Evolutionary conservation across 805 yeast genomes (phyloP).

Genomic region (Barnettozyma vustinii): DNA sequence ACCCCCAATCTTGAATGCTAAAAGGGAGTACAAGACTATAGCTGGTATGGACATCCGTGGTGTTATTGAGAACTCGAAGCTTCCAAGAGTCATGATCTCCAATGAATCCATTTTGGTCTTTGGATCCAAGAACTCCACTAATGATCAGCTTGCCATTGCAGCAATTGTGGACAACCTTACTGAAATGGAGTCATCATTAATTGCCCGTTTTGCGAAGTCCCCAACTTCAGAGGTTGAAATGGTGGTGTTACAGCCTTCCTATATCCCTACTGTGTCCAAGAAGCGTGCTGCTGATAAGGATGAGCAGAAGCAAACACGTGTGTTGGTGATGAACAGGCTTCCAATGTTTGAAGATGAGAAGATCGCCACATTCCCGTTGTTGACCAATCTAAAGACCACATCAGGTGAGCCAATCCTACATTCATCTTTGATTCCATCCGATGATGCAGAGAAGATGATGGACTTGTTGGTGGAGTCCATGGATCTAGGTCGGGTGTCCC

Average conservation of each 20-base stretch:
- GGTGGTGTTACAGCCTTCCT: conserved; percentile 52
- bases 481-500: conserved; percentile 33
- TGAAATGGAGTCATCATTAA: conserved; percentile 41
- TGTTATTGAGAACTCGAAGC: conserved; percentile 36
- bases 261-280: conserved; percentile 17
- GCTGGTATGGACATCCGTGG: conserved; percentile 65
- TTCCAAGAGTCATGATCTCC: conserved; percentile 57
- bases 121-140: conserved; percentile 31
- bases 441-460: conserved; percentile 38
- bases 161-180: conserved; percentile 50
- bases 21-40: conserved; percentile 35
- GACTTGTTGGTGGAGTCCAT: conserved; percentile 36
- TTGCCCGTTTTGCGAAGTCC: conserved; percentile 61
- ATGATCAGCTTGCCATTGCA: conserved; percentile 38
- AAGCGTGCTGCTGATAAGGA: conserved; percentile 18
- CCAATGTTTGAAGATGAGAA: conserved; percentile 77
- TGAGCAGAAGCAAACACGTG: conserved; percentile 25
- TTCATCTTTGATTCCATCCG: conserved; percentile 29
- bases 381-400: conserved; percentile 32
- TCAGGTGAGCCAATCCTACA: conserved; percentile 25
- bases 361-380: conserved; percentile 44
- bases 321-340: conserved; percentile 47
- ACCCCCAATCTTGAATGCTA: conserved; percentile 40
- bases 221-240: conserved; percentile 41
- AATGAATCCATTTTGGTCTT: conserved; percentile 55